Percentiles rank a stretch among this genome's conserved stretches.
Conservation (phyloP, 23 red algal species). For the Gracilaria domingensis region DNA sequence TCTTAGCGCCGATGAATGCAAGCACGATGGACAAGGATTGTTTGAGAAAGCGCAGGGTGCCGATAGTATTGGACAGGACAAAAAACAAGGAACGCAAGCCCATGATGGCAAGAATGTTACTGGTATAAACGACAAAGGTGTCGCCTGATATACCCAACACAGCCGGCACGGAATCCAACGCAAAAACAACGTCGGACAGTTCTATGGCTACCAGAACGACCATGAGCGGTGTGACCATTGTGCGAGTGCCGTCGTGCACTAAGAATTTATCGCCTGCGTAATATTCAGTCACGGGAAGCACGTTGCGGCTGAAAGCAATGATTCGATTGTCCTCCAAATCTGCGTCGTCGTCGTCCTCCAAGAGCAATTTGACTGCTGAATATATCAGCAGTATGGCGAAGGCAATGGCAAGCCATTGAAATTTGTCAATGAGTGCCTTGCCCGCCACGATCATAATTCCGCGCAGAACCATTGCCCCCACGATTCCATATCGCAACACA, state of each 20-base stretch:
- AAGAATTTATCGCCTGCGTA: constrained; percentile 83
- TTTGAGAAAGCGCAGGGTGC: constrained; percentile 84
- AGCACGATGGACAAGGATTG: constrained; percentile 88
- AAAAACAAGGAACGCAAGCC: constrained; percentile 93
- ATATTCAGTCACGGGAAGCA: constrained; percentile 72
- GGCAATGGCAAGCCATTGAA: constrained; percentile 75
- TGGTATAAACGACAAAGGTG: constrained; percentile 88
- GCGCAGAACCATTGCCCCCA: constrained; percentile 81
- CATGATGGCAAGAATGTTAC: constrained; percentile 97
- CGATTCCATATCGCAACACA: constrained; percentile 90
- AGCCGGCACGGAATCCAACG: constrained; percentile 96
- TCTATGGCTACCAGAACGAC: constrained; percentile 92
- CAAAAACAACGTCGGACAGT: constrained; percentile 96
- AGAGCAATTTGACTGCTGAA: constrained; percentile 80
- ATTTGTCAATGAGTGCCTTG: constrained; percentile 79
- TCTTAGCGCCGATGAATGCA: constrained; percentile 89
- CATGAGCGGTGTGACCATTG: constrained; percentile 81
- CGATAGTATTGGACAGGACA: constrained; percentile 85
- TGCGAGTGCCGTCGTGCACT: constrained; percentile 31
- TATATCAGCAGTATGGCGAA: constrained; percentile 84
- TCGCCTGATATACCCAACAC: constrained; percentile 90
- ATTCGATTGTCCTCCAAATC: constrained; percentile 73
- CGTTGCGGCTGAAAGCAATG: constrained; percentile 45
- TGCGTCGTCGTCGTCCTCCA: constrained; percentile 71
- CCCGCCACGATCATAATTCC: constrained; percentile 90